Conservation (phyloP, 1,284 basidiomycete genomes). For the Ustilago trichophora region DNA sequence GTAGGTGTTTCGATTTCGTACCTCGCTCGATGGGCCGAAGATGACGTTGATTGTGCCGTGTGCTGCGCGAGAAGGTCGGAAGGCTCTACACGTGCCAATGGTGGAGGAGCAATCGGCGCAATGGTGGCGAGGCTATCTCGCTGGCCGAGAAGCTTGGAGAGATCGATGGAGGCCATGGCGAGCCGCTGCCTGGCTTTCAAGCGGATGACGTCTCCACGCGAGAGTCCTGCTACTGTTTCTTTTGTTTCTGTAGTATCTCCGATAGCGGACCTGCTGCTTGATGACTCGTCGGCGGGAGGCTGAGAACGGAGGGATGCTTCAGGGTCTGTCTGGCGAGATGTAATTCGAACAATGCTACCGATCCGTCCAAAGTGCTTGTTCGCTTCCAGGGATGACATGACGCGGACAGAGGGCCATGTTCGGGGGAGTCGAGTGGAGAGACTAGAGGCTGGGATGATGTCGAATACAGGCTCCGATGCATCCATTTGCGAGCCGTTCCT, state of each 20-base stretch:
- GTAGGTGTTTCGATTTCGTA: slow-evolving; percentile 31
- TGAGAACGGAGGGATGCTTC: no score
- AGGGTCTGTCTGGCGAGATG: background rate
- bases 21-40: background rate
- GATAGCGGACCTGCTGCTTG: no score
- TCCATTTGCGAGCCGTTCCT: background rate
- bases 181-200: slow-evolving; percentile 35
- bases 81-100: background rate
- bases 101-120: background rate
- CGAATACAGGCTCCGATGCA: slow-evolving; percentile 10
- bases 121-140: no score
- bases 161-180: slow-evolving; percentile 11
- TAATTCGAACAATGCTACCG: slow-evolving; percentile 25
- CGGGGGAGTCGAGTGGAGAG: slow-evolving; percentile 20
- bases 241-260: no score
- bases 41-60: background rate
- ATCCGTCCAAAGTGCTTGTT: slow-evolving; percentile 42
- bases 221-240: slow-evolving; percentile 30
- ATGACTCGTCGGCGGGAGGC: no score
- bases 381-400: slow-evolving; percentile 35
- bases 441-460: slow-evolving; percentile 22
- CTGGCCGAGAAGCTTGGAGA: slow-evolving; percentile 10
- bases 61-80: slow-evolving; percentile 8
- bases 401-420: slow-evolving; percentile 32
- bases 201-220: slow-evolving; percentile 34